These are phyloP conservation scores for Halenospora varia DNA, from an alignment of 495 filamentous ascomycete species.

Conservation along the genomic window DNA sequence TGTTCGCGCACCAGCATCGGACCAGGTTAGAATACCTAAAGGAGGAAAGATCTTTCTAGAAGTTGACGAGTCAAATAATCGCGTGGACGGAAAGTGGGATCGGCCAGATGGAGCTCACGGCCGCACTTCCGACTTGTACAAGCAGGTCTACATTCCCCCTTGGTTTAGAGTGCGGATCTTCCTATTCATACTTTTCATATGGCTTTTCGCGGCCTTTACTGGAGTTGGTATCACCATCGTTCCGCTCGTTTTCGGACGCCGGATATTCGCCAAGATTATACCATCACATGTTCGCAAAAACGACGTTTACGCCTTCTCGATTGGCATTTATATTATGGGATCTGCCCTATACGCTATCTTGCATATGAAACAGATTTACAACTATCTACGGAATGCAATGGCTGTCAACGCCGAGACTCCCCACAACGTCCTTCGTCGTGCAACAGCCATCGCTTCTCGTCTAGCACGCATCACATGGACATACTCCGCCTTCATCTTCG, in stretches of 20 bases:
- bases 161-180: constrained; percentile 76
- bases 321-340: constrained; percentile 77
- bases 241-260: constrained; percentile 79
- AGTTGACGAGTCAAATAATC: constrained; percentile 65
- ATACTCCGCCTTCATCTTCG: constrained; percentile 61
- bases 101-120: constrained; percentile 60
- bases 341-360: constrained; percentile 53
- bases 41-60: constrained; percentile 75
- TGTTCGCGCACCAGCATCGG: constrained; percentile 85
- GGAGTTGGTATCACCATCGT: constrained; percentile 84
- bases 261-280: constrained; percentile 64
- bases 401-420: constrained; percentile 26
- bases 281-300: constrained; percentile 70
- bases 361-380: constrained; percentile 46
- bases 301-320: constrained; percentile 93
- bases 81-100: constrained; percentile 52
- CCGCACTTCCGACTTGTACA: constrained; percentile 59
- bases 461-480: constrained; percentile 59
- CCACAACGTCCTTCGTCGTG: constrained; percentile 19
- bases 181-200: constrained; percentile 83
- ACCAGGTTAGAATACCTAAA: constrained; percentile 91
- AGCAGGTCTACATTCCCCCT: constrained; percentile 86
- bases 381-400: constrained; percentile 27
- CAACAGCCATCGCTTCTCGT: constrained; percentile 8
- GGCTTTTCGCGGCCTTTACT: constrained; percentile 89